phyloP scores from a whole-genome alignment of 176 grass and related monocot species.

The Phoenix dactylifera region DNA sequence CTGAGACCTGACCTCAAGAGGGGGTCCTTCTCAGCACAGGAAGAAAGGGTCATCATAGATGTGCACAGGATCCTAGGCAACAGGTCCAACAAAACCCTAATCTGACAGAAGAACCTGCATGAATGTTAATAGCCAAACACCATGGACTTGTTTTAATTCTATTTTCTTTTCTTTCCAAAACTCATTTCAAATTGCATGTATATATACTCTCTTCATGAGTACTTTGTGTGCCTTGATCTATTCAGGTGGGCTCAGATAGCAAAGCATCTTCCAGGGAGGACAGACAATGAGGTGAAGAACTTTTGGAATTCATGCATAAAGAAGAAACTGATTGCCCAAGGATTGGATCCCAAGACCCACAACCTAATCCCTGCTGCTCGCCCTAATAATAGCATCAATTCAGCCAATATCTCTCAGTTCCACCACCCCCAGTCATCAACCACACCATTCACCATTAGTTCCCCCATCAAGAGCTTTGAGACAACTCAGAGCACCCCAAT shows the following conservation, averaged over 20 bases:
- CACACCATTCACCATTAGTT: conserved; percentile 87
- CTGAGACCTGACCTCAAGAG: conserved; percentile 86
- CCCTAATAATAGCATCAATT: conserved; percentile 22
- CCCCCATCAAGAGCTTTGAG: conserved; percentile 49
- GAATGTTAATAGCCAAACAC: not conserved
- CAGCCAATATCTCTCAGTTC: conserved; percentile 15
- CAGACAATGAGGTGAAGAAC: conserved; percentile 99
- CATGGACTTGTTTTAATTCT: too few species aligned
- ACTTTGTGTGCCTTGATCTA: not conserved
- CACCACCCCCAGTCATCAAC: conserved; percentile 14
- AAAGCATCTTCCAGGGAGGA: conserved; percentile 88
- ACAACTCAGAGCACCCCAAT: conserved; percentile 9
- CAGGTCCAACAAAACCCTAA: conserved; percentile 25
- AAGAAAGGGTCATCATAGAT: conserved; percentile 93
- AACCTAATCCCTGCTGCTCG: conserved; percentile 77
- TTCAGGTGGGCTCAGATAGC: conserved; percentile 94
- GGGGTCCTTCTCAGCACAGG: conserved; percentile 77
- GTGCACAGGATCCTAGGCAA: conserved; percentile 97
- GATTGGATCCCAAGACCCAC: conserved; percentile 92
- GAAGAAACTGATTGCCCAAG: conserved; percentile 98
- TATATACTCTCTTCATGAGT: too few species aligned
- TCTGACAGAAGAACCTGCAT: not conserved
- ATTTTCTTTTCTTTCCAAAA: too few species aligned
- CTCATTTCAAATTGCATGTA: too few species aligned
- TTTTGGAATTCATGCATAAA: conserved; percentile 99